phyloP scores from a whole-genome alignment of 306 rosid genomes.

The Albizia julibrissin region DNA sequence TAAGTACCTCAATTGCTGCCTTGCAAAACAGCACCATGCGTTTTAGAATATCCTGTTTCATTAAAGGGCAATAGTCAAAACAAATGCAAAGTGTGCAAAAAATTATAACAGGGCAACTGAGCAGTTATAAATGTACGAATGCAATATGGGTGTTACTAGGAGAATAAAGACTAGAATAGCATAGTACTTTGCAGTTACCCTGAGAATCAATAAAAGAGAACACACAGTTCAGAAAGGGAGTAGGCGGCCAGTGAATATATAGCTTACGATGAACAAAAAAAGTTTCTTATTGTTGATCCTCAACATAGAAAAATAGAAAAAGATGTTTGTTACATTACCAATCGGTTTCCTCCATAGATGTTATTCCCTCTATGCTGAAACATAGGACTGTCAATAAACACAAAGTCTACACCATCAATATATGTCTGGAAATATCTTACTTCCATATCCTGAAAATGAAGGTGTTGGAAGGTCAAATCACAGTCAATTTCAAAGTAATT shows the following conservation, averaged over 20 bases:
- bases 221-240: constrained; percentile 1
- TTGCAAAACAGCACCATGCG: constrained; percentile 93
- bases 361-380: constrained; percentile 57
- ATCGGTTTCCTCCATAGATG: constrained; percentile 79
- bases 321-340: constrained; percentile 48
- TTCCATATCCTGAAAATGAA: constrained; percentile 75
- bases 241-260: neutral
- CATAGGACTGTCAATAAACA: constrained; percentile 64
- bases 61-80: constrained; percentile 40
- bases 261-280: neutral
- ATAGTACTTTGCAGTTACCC: constrained; percentile 21
- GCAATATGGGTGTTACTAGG: constrained; percentile 22
- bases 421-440: constrained; percentile 72
- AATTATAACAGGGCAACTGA: constrained; percentile 9
- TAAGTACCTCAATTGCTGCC: constrained; percentile 86
- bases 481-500: constrained; percentile 10
- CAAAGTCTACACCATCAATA: constrained; percentile 88
- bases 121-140: constrained; percentile 1
- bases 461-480: constrained; percentile 18
- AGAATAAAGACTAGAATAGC: constrained; percentile 25
- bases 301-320: constrained; percentile 22
- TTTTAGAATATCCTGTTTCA: constrained; percentile 83
- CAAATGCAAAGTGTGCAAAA: constrained; percentile 33
- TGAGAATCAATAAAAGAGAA: constrained; percentile 18
- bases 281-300: constrained; percentile 16